phyloP scores from a whole-genome alignment of 768 basidiomycete genomes.

The Panaeolus papilionaceus region DNA sequence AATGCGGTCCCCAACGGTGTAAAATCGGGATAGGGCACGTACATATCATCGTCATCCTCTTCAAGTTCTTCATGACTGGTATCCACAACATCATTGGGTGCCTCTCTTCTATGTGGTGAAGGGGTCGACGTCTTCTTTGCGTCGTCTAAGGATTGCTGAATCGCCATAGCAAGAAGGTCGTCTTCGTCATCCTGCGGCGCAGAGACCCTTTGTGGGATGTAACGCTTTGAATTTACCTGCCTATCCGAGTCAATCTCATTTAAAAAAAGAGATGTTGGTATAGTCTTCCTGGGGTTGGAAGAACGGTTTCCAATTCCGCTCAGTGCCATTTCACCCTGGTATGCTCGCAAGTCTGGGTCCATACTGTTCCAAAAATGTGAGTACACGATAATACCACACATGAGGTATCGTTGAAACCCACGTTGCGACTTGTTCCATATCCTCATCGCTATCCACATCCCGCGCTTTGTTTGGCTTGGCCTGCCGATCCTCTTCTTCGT shows the following conservation, averaged over 20 bases:
- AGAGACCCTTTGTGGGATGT: constrained; percentile 10
- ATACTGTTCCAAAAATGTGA: constrained; percentile 29
- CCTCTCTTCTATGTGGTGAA: not conserved
- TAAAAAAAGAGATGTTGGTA: not conserved
- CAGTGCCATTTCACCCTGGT: constrained; percentile 66
- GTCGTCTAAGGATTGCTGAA: constrained; percentile 32
- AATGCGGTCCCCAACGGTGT: constrained; percentile 71
- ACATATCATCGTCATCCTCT: constrained; percentile 49
- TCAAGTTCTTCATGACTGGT: not conserved
- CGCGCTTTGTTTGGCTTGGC: constrained; percentile 35
- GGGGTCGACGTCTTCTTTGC: constrained; percentile 6
- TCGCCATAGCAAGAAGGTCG: constrained; percentile 31
- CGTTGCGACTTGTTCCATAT: constrained; percentile 87
- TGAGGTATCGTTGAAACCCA: constrained; percentile 39
- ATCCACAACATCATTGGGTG: not conserved
- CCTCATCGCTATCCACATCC: constrained; percentile 62
- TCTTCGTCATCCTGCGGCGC: constrained; percentile 24
- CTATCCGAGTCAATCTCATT: not conserved
- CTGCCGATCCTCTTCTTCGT: constrained; percentile 49
- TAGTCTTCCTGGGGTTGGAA: constrained; percentile 35
- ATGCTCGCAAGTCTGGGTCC: constrained; percentile 71
- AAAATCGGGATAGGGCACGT: constrained; percentile 40
- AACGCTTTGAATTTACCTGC: constrained; percentile 8
- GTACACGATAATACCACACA: not conserved
- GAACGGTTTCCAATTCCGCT: constrained; percentile 51